These are phyloP conservation scores for Starmerella riodocensis DNA, from an alignment of 805 yeast genomes.

Conservation along the genomic window DNA sequence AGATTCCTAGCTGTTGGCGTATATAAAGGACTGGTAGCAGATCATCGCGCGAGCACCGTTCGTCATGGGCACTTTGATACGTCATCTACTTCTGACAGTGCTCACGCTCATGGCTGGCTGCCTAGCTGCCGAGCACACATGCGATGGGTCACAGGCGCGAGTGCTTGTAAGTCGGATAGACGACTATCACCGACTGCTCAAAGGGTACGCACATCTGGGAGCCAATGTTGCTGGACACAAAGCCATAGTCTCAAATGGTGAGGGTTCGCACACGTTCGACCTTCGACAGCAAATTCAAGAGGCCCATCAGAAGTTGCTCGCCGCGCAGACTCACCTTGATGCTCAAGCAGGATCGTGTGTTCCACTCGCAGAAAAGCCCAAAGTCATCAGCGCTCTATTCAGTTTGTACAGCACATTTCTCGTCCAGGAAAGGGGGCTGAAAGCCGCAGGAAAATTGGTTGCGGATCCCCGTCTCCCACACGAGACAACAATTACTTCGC, in stretches of 20 bases:
- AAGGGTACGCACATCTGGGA: constrained; percentile 6
- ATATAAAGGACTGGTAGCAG: too few relatives aligned
- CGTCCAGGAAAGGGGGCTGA: constrained; percentile 5
- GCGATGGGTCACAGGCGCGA: constrained; percentile 3
- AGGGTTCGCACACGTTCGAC: background rate
- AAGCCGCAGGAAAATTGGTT: constrained; percentile 6
- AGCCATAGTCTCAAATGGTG: background rate
- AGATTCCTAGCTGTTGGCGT: too few relatives aligned
- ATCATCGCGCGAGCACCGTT: too few relatives aligned
- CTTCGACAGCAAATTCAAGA: background rate
- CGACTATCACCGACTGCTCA: constrained; percentile 3
- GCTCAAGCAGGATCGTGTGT: constrained; percentile 4
- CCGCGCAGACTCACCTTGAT: constrained; percentile 10
- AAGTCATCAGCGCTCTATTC: constrained; percentile 2
- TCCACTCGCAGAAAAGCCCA: constrained; percentile 7
- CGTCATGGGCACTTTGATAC: background rate
- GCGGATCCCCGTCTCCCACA: background rate
- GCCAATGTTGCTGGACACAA: background rate
- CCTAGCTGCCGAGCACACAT: background rate
- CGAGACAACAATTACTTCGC: background rate
- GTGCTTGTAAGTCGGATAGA: constrained; percentile 1
- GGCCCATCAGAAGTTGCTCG: constrained; percentile 1
- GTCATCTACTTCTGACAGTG: too few relatives aligned
- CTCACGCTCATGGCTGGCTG: too few relatives aligned
- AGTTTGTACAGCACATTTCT: constrained; percentile 2